phyloP scores from a whole-genome alignment of 495 filamentous ascomycete genomes.

The Penicillium lividum region DNA sequence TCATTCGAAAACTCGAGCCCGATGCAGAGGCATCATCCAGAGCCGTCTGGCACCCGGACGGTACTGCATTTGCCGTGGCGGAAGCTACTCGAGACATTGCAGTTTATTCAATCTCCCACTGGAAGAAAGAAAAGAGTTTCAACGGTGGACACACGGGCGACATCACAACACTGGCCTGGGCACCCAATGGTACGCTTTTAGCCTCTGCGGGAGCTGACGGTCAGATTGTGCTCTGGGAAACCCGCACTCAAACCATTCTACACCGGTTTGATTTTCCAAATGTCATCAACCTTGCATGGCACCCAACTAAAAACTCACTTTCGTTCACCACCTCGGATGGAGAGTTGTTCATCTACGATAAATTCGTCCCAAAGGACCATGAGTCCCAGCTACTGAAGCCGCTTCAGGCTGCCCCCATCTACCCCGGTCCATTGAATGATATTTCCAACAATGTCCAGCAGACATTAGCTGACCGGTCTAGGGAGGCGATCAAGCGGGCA shows the following conservation, averaged over 20 bases:
- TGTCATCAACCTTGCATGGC: constrained; percentile 86
- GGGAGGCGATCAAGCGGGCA: constrained; percentile 46
- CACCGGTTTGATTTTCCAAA: constrained; percentile 70
- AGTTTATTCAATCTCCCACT: constrained; percentile 80
- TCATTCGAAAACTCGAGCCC: constrained; percentile 75
- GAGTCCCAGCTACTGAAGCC: constrained; percentile 58
- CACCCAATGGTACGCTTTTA: constrained; percentile 87
- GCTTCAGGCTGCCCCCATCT: constrained; percentile 79
- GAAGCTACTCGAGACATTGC: constrained; percentile 85
- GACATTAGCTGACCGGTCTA: constrained; percentile 56
- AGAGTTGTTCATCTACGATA: constrained; percentile 83
- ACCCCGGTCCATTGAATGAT: constrained; percentile 75
- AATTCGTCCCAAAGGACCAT: constrained; percentile 72
- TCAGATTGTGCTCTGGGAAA: constrained; percentile 84
- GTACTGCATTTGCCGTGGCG: constrained; percentile 82
- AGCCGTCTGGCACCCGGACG: constrained; percentile 91
- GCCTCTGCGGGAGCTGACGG: constrained; percentile 81
- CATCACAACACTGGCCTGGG: constrained; percentile 87
- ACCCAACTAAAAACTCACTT: constrained; percentile 80
- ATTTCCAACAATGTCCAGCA: constrained; percentile 63
- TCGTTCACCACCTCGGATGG: constrained; percentile 91
- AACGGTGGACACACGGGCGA: constrained; percentile 77
- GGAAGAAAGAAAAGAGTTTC: constrained; percentile 80
- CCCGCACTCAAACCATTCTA: constrained; percentile 74
- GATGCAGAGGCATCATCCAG: constrained; percentile 76